phyloP scores from a whole-genome alignment of 1,284 basidiomycete genomes.

The Ganoderma sp. region DNA sequence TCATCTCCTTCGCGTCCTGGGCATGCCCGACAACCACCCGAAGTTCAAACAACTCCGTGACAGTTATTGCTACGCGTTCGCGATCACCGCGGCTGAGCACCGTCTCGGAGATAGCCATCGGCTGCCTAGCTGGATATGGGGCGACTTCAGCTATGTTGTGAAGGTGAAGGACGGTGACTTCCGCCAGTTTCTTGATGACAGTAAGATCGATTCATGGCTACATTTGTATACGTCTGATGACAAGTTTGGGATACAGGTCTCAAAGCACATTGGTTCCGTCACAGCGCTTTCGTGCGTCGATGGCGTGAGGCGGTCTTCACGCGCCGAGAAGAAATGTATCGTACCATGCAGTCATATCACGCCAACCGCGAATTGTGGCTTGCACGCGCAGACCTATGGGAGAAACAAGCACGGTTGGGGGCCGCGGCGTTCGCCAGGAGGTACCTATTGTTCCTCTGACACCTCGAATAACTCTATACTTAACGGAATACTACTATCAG shows the following conservation, averaged over 20 bases:
- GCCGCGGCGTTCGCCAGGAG: background rate
- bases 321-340: conserved; percentile 1
- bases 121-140: conserved; percentile 6
- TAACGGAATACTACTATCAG: no score
- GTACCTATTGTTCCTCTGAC: no score
- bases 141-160: background rate
- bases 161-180: background rate
- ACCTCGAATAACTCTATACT: no score
- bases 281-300: background rate
- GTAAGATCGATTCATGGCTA: no score
- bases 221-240: no score
- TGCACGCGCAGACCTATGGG: background rate
- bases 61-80: background rate
- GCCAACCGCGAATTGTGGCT: background rate
- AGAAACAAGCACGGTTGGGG: background rate
- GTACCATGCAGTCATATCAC: background rate
- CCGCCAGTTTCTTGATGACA: background rate
- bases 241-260: no score
- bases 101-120: background rate
- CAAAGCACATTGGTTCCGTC: background rate
- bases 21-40: background rate
- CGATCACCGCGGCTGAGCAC: background rate
- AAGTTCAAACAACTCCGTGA: background rate
- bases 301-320: background rate
- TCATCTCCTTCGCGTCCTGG: background rate